These are phyloP conservation scores for Paecilomyces variotii DNA, from an alignment of 2,329 filamentous ascomycete species.

Conservation along the genomic window DNA sequence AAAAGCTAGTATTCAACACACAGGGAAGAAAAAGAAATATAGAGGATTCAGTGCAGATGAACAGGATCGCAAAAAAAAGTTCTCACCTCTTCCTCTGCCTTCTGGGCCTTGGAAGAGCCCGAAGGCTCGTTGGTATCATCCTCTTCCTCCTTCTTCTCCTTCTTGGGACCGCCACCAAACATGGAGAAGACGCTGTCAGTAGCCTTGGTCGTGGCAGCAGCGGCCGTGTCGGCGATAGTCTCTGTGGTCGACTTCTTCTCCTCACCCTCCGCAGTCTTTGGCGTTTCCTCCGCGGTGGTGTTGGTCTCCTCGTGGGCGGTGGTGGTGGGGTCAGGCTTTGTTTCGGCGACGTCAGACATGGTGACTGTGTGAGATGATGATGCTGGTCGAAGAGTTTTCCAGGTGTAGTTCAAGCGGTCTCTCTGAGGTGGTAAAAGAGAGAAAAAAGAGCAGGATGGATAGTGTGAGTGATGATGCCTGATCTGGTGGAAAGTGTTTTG, in stretches of 20 bases:
- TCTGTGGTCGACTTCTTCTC: slow-evolving; percentile 20
- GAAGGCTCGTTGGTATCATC: slow-evolving; percentile 80
- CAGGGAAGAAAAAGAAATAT: slow-evolving; percentile 7
- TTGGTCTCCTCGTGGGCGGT: slow-evolving; percentile 25
- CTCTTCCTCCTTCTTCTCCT: slow-evolving; percentile 81
- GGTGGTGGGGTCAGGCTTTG: slow-evolving; percentile 37
- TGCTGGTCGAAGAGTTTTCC: neutral
- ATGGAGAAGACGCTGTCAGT: slow-evolving; percentile 76
- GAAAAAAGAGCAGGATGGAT: neutral
- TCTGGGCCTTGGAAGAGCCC: slow-evolving; percentile 76
- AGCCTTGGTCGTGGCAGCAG: slow-evolving; percentile 33
- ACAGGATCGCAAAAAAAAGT: neutral
- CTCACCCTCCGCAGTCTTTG: slow-evolving; percentile 20
- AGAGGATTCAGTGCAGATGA: slow-evolving; percentile 15
- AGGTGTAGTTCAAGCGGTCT: slow-evolving; percentile 2
- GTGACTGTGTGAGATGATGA: slow-evolving; percentile 8
- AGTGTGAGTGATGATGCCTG: neutral
- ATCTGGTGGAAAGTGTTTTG: slow-evolving; percentile 1
- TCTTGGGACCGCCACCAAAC: slow-evolving; percentile 97
- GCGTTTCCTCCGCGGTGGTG: slow-evolving; percentile 20
- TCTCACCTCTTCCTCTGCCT: slow-evolving; percentile 49
- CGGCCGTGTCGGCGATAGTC: slow-evolving; percentile 24
- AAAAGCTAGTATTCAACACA: slow-evolving; percentile 3
- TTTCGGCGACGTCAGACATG: slow-evolving; percentile 38
- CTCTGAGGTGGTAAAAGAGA: neutral